Percentiles rank a stretch among this genome's conserved stretches.
Evolutionary conservation across 1,284 basidiomycete genomes (phyloP).

Genomic region (Schizophyllum amplum): DNA sequence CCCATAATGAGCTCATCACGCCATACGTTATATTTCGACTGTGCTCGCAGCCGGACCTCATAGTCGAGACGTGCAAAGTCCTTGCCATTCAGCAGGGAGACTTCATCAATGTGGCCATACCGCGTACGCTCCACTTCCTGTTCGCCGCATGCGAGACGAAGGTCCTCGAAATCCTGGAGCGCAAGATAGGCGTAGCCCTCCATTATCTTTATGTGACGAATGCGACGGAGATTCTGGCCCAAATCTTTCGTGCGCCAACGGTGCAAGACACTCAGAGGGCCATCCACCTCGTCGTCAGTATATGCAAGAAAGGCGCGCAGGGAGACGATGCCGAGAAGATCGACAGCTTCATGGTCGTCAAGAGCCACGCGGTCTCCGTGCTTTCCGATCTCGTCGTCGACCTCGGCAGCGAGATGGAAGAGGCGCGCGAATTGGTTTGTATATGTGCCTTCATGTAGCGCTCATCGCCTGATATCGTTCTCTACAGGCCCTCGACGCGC

Average conservation of each 20-base stretch:
- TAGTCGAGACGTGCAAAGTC: conserved; percentile 59
- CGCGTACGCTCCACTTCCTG: conserved; percentile 62
- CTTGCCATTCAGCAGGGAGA: conserved; percentile 45
- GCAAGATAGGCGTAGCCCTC: conserved; percentile 35
- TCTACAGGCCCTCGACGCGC: conserved; percentile 48
- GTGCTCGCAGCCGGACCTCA: conserved; percentile 46
- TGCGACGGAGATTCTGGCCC: conserved; percentile 60
- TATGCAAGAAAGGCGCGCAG: conserved; percentile 28
- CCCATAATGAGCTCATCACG: conserved; percentile 64
- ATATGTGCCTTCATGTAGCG: neutral
- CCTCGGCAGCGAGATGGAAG: conserved; percentile 58
- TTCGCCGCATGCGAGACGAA: conserved; percentile 56
- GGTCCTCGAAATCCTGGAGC: conserved; percentile 35
- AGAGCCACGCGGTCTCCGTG: conserved; percentile 57
- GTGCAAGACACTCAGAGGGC: conserved; percentile 45
- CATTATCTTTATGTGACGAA: conserved; percentile 56
- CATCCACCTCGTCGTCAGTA: conserved; percentile 53
- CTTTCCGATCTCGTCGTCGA: conserved; percentile 70
- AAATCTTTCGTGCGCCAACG: conserved; percentile 58
- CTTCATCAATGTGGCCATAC: conserved; percentile 64
- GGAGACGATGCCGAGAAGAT: conserved; percentile 22
- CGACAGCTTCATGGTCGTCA: conserved; percentile 46
- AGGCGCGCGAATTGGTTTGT: conserved; percentile 37
- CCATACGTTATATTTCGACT: conserved; percentile 58
- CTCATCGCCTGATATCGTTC: conserved; percentile 4